Evolutionary conservation across 352 stramenopile genomes (phyloP).

Genomic region (Phytophthora pluvialis): DNA sequence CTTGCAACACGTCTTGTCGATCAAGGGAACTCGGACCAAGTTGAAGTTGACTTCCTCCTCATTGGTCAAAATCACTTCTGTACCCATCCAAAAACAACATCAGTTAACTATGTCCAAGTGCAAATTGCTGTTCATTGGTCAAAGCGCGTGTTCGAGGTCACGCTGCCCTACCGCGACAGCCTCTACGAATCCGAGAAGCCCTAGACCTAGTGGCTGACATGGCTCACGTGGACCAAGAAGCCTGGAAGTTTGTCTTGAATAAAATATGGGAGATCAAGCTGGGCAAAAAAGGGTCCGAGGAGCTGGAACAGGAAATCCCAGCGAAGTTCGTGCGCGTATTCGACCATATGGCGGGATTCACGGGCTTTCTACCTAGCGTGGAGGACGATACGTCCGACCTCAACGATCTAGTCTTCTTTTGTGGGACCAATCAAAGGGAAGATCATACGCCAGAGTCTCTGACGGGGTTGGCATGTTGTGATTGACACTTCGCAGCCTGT

Average conservation of each 20-base stretch:
- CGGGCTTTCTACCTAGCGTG: neutral
- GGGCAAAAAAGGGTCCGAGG: slow-evolving; percentile 5
- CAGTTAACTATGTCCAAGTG: too few species aligned
- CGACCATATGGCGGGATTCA: neutral
- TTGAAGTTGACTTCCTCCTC: too few species aligned
- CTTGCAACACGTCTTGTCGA: too few species aligned
- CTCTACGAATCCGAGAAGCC: slow-evolving; percentile 21
- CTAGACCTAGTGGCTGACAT: slow-evolving; percentile 37
- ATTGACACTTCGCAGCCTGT: too few species aligned
- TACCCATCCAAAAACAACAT: too few species aligned
- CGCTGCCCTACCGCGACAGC: neutral
- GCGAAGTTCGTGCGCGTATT: neutral
- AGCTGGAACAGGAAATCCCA: slow-evolving; percentile 16
- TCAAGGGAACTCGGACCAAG: too few species aligned
- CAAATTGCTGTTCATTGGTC: too few species aligned
- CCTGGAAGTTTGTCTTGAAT: slow-evolving; percentile 26
- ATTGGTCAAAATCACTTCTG: too few species aligned
- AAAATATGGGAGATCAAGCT: neutral
- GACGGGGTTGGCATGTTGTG: neutral
- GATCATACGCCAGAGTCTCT: neutral
- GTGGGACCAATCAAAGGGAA: neutral
- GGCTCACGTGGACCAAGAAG: slow-evolving; percentile 20
- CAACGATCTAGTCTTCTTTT: slow-evolving; percentile 5
- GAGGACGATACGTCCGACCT: neutral
- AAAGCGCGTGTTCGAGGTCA: slow-evolving; percentile 5